Percentiles rank a stretch among this genome's conserved stretches.
Conservation (phyloP, 352 stramenopile species). For the Globisporangium perplexum region DNA sequence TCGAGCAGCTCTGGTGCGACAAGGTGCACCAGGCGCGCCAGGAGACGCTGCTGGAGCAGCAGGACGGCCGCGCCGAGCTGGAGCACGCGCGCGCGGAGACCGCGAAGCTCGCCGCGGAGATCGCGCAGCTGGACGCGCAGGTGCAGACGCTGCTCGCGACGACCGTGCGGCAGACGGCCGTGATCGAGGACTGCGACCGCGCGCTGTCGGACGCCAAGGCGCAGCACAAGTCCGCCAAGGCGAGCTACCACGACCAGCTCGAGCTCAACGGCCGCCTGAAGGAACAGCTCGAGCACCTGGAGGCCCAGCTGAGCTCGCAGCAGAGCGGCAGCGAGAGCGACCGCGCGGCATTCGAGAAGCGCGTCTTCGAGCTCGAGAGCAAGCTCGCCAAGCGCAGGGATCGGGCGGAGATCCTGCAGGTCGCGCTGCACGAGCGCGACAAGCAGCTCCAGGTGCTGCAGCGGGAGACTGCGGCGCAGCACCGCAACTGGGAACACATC, state of each 20-base stretch:
- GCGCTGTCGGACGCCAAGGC: conserved; percentile 36
- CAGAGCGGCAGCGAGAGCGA: conserved; percentile 17
- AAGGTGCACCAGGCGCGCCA: conserved; percentile 17
- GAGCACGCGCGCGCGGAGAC: conserved; percentile 21
- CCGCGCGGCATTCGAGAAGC: conserved; percentile 20
- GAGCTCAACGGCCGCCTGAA: conserved; percentile 25
- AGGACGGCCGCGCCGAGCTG: conserved; percentile 22
- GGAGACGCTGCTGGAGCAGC: conserved; percentile 17
- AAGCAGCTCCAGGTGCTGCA: conserved; percentile 39
- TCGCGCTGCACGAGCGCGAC: conserved; percentile 42
- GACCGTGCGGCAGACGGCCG: conserved; percentile 54
- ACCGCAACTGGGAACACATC: conserved; percentile 32
- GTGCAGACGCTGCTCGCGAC: conserved; percentile 50
- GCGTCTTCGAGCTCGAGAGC: conserved; percentile 24
- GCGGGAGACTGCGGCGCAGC: conserved; percentile 26
- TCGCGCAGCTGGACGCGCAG: conserved; percentile 31
- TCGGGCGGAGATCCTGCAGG: conserved; percentile 26
- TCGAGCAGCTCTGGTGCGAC: conserved; percentile 31
- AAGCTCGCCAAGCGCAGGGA: conserved; percentile 38
- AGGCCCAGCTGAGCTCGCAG: conserved; percentile 23
- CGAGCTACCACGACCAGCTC: conserved; percentile 41
- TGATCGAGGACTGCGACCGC: conserved; percentile 73
- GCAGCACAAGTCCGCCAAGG: conserved; percentile 25
- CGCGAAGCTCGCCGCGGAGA: conserved; percentile 19
- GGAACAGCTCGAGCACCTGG: conserved; percentile 27